Percentiles rank a stretch among this genome's conserved stretches.
phyloP scores from a whole-genome alignment of 148 eudicot genomes.

The Vaccinium macrocarpon region DNA sequence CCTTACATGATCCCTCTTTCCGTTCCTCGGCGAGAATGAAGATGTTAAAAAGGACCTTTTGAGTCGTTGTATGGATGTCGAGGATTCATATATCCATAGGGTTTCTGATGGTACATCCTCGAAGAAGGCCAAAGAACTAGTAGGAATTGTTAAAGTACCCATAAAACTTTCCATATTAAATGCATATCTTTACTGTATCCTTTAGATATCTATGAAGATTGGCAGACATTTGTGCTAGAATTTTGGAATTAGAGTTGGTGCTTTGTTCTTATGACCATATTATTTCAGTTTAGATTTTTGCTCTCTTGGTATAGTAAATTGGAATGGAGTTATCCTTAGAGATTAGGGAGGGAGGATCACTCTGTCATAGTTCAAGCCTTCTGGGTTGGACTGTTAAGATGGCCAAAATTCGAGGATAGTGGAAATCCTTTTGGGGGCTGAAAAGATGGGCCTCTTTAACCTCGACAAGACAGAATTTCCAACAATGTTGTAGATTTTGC shows the following conservation, averaged over 20 bases:
- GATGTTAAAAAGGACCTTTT: background rate
- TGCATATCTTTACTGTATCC: background rate
- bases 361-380: background rate
- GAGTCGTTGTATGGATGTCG: background rate
- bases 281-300: background rate
- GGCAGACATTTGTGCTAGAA: background rate
- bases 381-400: background rate
- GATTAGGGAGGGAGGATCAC: background rate
- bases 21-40: background rate
- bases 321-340: background rate
- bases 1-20: background rate
- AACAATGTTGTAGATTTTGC: background rate
- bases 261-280: background rate
- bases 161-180: background rate
- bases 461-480: background rate
- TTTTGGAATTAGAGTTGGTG: background rate
- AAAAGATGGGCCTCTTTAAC: background rate
- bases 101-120: background rate
- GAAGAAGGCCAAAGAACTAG: background rate
- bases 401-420: background rate
- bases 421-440: background rate
- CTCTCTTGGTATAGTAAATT: background rate
- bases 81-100: background rate
- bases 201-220: background rate
- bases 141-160: background rate